Base-by-base conservation (phyloP, 345 rosid genomes). In the Heritiera fomes region DNA sequence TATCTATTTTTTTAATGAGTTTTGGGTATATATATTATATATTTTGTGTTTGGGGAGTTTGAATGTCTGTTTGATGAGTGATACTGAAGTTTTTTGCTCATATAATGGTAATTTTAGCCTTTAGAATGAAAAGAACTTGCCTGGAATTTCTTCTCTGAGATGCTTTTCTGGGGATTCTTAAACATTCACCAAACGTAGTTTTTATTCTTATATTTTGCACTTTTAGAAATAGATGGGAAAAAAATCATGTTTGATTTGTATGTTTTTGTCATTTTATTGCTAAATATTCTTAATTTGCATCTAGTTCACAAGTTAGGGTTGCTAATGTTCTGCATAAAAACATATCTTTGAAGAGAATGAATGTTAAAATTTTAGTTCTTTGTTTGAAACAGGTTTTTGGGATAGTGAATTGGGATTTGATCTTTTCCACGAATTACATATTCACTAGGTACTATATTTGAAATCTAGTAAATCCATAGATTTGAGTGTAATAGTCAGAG, bases 191-290 rank as follows among this genome's bases (percentile, higher is more conserved):
- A 53, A 34, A 18, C 28, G 3, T 50, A 43, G 23, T 47, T 8
- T 23, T 14, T 50, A 17, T 72, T 72, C 62, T 18, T 72, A 53
- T 18, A 17, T 72, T 34, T 55, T 9, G 15, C 15, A 6, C 4
- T 52, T 52, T 32, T 71, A 32, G 7, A 12, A 13, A 23, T 14
- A 8, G 8, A 69, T 46, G 34, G 56, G 8, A 12, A 12, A 69
- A 68, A n/a, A 2, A 11, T 46, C 11, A 1, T 20, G 50, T 50
- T 71, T 70, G 45, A 50, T 71, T 8, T 50, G 41, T 52, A 32
- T 71, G 45, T 32, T 71, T 17, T 32, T 71, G 60, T 71, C 43
- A 5, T 71, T 71, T 50, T 71, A 61, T 50, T 50, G 61, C 41
- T 52, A 50, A 68, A 71, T 50, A 32, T 30, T 8, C 59, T 17